Base-by-base conservation (phyloP, 2,329 filamentous ascomycete genomes). In the Cryphonectria radicalis region DNA sequence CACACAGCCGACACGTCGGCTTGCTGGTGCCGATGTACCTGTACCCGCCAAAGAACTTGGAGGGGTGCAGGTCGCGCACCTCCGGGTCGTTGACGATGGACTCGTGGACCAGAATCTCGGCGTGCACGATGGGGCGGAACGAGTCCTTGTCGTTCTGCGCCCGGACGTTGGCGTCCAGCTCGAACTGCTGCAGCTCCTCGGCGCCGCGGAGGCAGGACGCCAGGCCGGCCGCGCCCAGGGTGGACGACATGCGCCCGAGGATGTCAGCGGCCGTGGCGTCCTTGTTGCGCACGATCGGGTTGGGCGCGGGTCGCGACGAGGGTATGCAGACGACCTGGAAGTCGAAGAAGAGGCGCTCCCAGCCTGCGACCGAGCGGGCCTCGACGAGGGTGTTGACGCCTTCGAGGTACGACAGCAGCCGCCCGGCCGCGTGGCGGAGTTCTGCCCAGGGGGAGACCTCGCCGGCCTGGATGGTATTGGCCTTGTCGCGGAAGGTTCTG, bases 1-100 rank as follows among this genome's bases (percentile, higher is more conserved):
- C 57, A 37, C 82, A 84, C 0, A 84, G 76, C 0, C 78, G 76
- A 46, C 82, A 84, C 0, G 81, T 79, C 0, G 81, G 81, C 73
- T 84, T 84, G 74, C 81, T 82, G 40, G 75, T 76, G 0, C 81
- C 82, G n/a, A 84, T 81, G 68, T 83, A 84, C 19, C 73, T 75
- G 70, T 76, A 78, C 11, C 74, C 71, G 0, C 71, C 57, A 70
- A 80, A 84, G 75, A 81, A 83, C 0, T 50, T 50, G 0, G 72
- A 37, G 0, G 11, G 40, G 7, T 59, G 55, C 0, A 66, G 66
- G 2, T 62, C 67, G 2, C 53, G 66, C 6, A 72, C 70, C 19
- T 66, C 11, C 25, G 62, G 46, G 22, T 76, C 64, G 4, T 43
- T 60, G 14, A 66, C 25, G 17, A 78, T 50, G 50, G 77, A 76